phyloP scores from a whole-genome alignment of 352 stramenopile genomes.

The Phytopythium mirpurense region DNA sequence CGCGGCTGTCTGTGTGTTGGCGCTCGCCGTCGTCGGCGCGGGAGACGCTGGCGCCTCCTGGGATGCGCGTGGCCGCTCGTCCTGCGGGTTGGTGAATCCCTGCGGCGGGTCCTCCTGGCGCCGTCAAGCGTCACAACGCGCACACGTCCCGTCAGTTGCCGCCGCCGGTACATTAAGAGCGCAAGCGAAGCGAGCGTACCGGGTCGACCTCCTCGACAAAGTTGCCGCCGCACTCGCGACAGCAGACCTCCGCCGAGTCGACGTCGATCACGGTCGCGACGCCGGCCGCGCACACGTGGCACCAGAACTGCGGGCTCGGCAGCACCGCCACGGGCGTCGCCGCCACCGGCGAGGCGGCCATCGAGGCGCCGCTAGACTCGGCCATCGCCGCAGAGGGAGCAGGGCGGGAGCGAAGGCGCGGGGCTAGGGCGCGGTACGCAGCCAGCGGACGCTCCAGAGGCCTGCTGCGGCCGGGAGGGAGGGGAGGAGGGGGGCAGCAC shows the following conservation, averaged over 20 bases:
- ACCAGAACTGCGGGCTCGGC: constrained; percentile 60
- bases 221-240: constrained; percentile 60
- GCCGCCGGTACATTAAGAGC: too few species aligned
- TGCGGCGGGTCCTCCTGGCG: constrained; percentile 64
- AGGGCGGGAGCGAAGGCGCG: too few species aligned
- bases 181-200: too few species aligned
- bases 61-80: not conserved
- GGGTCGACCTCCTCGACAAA: constrained; percentile 86
- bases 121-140: too few species aligned
- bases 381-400: constrained; percentile 1
- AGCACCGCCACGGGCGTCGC: constrained; percentile 9
- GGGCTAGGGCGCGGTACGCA: too few species aligned
- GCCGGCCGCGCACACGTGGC: constrained; percentile 62
- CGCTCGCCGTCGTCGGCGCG: constrained; percentile 6
- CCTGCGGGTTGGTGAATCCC: constrained; percentile 24
- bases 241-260: constrained; percentile 64
- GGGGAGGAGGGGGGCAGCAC: too few species aligned
- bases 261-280: constrained; percentile 58
- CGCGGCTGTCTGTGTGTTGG: constrained; percentile 14
- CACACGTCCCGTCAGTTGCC: too few species aligned
- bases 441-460: too few species aligned
- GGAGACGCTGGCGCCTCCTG: not conserved
- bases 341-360: constrained; percentile 13
- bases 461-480: too few species aligned
- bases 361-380: not conserved